Evolutionary conservation across 192 early-diverging fungal genomes (phyloP), one percentile per base, ranked within the genome.

Genomic region (Podila epigama): DNA sequence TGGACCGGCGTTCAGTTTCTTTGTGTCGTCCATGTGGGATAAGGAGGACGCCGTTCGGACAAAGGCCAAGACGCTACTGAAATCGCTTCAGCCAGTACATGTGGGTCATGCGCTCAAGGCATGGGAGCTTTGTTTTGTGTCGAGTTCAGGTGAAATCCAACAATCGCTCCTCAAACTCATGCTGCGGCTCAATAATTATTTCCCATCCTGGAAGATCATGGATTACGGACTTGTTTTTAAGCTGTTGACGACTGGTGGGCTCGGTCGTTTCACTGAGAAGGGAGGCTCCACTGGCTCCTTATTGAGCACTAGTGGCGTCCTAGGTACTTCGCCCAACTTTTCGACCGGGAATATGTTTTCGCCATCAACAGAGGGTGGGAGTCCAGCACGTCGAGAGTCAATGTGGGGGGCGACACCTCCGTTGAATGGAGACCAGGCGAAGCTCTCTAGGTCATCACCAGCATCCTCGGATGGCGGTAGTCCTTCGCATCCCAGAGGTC

Each of bases 21-120:
- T 89, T 60, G 83, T 87, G 5, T 81, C 66, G 22, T 80, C 82
- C 48, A 69, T 89, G 50, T 87, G 85, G 85, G 87, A 89, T 34
- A 80, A 82, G 40, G 85, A 89, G 52, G 87, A 87, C 65, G 69
- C 79, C 59, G 85, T 86, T 3, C 75, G 87, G 31, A 77, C 81
- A 15, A 88, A 88, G 63, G 84, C 87, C 10, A 79, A 64, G 32
- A 68, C 84, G 1, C 72, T 82, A 32, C 56, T 89, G 7, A 72
- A 81, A 31, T 62, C 85, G 8, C 67, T 89, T 34, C 81, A 83
- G 50, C 79, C 82, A 1, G 61, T 80, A 1, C 84, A 87, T 67
- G 36, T 87, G 7, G 50, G 69, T 33, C 80, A 85, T 33, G 84
- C 85, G 0, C 78, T 89, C 37, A 82, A 85, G 52, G 83, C 85